A percentile compares a stretch with the other conserved stretches of the same genome.
Conservation (phyloP, 495 filamentous ascomycete genomes). For the Staphylotrichum tortipilum region DNA sequence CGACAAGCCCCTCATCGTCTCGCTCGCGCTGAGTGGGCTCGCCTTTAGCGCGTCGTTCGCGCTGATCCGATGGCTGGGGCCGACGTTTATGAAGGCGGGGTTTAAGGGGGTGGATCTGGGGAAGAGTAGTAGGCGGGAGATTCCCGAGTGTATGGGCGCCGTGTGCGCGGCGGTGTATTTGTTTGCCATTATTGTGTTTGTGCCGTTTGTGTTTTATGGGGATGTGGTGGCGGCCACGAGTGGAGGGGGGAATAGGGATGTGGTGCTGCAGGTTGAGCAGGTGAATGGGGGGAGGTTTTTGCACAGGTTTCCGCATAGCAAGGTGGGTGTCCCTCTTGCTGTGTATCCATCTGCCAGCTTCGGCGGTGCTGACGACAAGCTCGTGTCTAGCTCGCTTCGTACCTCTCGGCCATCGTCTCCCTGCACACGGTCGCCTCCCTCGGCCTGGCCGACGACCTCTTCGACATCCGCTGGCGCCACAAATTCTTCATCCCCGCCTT, state of each 20-base stretch:
- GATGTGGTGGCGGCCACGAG: constrained; percentile 95
- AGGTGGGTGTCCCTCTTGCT: constrained; percentile 44
- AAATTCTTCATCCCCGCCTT: constrained; percentile 96
- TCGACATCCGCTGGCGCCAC: constrained; percentile 98
- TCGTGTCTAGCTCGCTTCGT: constrained; percentile 68
- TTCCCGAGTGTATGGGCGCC: constrained; percentile 97
- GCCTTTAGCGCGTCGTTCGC: constrained; percentile 73
- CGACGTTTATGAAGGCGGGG: constrained; percentile 78
- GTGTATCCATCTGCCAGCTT: too few relatives aligned
- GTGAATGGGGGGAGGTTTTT: constrained; percentile 71
- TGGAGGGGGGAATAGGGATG: constrained; percentile 84
- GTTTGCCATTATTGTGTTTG: constrained; percentile 76
- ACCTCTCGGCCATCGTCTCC: constrained; percentile 86
- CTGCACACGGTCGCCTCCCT: constrained; percentile 83
- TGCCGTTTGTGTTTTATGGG: constrained; percentile 95
- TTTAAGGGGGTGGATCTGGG: constrained; percentile 86
- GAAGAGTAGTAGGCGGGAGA: constrained; percentile 59
- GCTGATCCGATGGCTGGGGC: constrained; percentile 90
- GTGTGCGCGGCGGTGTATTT: constrained; percentile 91
- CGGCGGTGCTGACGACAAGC: too few relatives aligned
- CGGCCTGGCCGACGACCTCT: constrained; percentile 89
- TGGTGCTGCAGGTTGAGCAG: constrained; percentile 57
- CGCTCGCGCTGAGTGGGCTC: constrained; percentile 74
- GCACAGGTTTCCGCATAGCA: constrained; percentile 89
- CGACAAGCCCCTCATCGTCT: constrained; percentile 82